Percentiles rank a stretch among this genome's conserved stretches.
phyloP scores from a whole-genome alignment of 257 asterid species.

The Solanum medicagineum region DNA sequence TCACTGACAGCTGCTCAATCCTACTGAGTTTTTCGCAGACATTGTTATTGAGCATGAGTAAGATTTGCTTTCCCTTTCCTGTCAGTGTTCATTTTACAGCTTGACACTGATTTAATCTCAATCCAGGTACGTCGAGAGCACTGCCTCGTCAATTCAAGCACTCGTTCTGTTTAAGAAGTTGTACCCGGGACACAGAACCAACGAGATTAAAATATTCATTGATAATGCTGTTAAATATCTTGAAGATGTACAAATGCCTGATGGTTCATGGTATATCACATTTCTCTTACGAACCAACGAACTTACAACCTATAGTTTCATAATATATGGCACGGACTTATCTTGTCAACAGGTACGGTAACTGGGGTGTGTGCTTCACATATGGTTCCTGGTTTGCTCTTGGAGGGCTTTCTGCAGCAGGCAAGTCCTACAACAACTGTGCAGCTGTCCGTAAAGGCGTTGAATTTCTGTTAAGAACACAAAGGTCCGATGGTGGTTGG shows the following conservation, averaged over 20 bases:
- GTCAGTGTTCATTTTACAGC: not conserved
- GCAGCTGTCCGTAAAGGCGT: constrained; percentile 44
- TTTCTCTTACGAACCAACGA: not conserved
- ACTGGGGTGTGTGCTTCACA: constrained; percentile 80
- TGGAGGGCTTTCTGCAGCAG: constrained; percentile 58
- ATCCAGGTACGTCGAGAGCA: constrained; percentile 64
- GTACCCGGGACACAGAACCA: constrained; percentile 44
- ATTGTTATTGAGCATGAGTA: constrained; percentile 69
- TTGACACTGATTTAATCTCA: not conserved
- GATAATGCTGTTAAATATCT: constrained; percentile 36
- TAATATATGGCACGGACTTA: not conserved
- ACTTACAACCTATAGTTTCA: not conserved
- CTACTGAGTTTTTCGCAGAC: constrained; percentile 61
- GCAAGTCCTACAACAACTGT: constrained; percentile 38
- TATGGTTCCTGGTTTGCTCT: constrained; percentile 80
- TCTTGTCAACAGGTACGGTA: constrained; percentile 41
- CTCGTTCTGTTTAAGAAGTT: constrained; percentile 43
- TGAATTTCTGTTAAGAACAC: constrained; percentile 42
- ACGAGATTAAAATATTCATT: constrained; percentile 36
- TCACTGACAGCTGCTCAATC: constrained; percentile 43
- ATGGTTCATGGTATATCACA: constrained; percentile 64
- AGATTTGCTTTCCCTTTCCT: constrained; percentile 5
- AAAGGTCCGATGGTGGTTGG: constrained; percentile 74
- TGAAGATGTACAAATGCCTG: constrained; percentile 44
- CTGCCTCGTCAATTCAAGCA: constrained; percentile 66